Evolutionary conservation across 345 rosid genomes (phyloP).

Genomic region (Linum trigynum): DNA sequence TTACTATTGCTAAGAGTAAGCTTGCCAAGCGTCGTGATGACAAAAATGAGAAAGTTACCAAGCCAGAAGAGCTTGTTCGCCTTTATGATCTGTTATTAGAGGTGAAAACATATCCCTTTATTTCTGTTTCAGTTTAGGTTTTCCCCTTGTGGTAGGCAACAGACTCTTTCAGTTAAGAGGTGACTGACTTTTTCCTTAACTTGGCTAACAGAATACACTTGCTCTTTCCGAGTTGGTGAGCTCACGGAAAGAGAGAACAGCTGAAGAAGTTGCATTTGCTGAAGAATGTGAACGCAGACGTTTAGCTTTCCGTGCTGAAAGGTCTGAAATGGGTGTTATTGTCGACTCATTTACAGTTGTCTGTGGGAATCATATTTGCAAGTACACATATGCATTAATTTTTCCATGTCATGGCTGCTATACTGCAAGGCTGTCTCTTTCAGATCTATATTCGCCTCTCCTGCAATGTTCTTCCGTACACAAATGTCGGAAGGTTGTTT

Average conservation of each 20-base stretch:
- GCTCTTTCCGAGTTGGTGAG: conserved; percentile 96
- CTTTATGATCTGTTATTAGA: conserved; percentile 81
- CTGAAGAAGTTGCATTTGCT: conserved; percentile 79
- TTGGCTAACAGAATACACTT: conserved; percentile 62
- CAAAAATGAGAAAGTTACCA: conserved; percentile 76
- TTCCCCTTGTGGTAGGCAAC: not conserved
- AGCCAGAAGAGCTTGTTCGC: conserved; percentile 97
- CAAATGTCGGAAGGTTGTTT: no score
- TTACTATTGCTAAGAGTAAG: conserved; percentile 82
- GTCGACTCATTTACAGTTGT: not conserved
- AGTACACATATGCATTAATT: not conserved
- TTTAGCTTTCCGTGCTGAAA: conserved; percentile 82
- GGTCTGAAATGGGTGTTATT: conserved; percentile 34
- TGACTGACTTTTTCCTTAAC: conserved; percentile 12
- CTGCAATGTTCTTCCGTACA: no score
- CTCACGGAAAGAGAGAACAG: conserved; percentile 87
- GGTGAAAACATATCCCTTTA: conserved; percentile 31
- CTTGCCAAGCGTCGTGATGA: conserved; percentile 72
- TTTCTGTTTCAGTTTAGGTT: conserved; percentile 7
- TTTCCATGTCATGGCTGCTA: not conserved
- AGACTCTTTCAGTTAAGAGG: not conserved
- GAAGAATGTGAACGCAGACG: conserved; percentile 64
- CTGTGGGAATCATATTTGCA: not conserved
- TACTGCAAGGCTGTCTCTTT: no score
- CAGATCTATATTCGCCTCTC: no score